Evolutionary conservation across 352 stramenopile genomes (phyloP), one percentile per base, ranked within the genome.

Genomic region (Pythium volutum): DNA sequence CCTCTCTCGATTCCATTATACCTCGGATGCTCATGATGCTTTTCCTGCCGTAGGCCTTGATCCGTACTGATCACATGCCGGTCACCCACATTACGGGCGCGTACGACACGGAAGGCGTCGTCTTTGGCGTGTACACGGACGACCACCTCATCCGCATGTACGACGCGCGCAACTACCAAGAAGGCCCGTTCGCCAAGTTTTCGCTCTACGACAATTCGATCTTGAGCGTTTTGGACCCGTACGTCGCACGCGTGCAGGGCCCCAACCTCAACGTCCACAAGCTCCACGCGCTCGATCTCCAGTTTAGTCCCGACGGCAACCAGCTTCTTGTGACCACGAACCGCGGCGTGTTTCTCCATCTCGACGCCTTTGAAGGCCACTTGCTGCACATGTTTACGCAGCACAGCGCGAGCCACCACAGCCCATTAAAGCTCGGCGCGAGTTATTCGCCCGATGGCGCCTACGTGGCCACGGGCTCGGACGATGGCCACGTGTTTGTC

Each of bases 91-190:
- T 95, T n/a, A 89, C 80, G 18, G 73, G 71, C 18, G 76, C 84
- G 3, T 95, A 93, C 75, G 86, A 95, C 56, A 81, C 83, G 25
- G 84, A 93, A 42, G 84, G 86, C 33, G 82, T 95, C 27, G 86
- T 93, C 4, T 95, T 95, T 67, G 86, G 71, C 23, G 86, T 93
- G 23, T 93, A 92, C 72, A 89, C 81, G 33, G 84, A 91, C 53
- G 86, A 95, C 64, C 73, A 88, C 60, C 73, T 95, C 54, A 85
- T 95, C 48, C 86, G 86, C 50, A 93, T 95, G 84, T 95, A 95
- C 64, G 86, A 95, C 62, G 86, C 86, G 26, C 82, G 86, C 45
- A 93, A 93, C 66, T 93, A 89, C 66, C 81, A 91, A 62, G 86
- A 93, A 65, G 86, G 86, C 7, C 86, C 86, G 15, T 95, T 95